Base-by-base conservation (phyloP, 768 basidiomycete species). In the Crucibulum laeve region DNA sequence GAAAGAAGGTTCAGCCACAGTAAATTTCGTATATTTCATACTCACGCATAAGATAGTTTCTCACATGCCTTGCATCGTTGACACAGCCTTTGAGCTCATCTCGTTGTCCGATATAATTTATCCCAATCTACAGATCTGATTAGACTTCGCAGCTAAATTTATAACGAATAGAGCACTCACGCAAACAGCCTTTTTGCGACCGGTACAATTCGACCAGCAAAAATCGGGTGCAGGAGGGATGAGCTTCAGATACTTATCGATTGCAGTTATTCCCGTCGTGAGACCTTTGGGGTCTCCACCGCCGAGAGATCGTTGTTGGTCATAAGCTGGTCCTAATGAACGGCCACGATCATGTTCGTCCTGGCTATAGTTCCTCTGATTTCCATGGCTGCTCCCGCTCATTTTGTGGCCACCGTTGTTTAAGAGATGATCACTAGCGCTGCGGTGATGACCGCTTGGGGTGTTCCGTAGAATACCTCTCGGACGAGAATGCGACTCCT, bases 191-290 rank as follows among this genome's bases (percentile, higher is more conserved):
- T 37, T 37, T 19, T 37, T 37, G 13, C 35, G 35, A 13, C 35
- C 35, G 10, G 35, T 37, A 18, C 35, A 37, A 13, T 21, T 37
- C 19, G 35, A 37, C 35, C 35, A 37, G 35, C n/a, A 37, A 18
- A 37, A 37, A 18, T 37, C 19, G 1, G n/a, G 13, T 10, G 35
- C 13, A n/a, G 35, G 35, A 2, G 35, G 35, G 35, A 37, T 13
- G 35, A 3, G 35, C 19, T 19, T 37, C 10, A 37, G 35, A 21
- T 37, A 37, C 19, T 37, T 37, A 21, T 37, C 35, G 2, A 37
- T 19, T 10, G 10, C 35, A 18, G 14, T 37, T 13, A 37, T 30
- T 7, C 7, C n/a, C 28, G 28, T 30, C n/a, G n/a, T n/a, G n/a
- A n/a, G n/a, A n/a, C n/a, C n/a, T n/a, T n/a, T n/a, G n/a, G n/a